Base-by-base conservation (phyloP, 2,329 filamentous ascomycete genomes). In the Aspergillus pseudonomiae region DNA sequence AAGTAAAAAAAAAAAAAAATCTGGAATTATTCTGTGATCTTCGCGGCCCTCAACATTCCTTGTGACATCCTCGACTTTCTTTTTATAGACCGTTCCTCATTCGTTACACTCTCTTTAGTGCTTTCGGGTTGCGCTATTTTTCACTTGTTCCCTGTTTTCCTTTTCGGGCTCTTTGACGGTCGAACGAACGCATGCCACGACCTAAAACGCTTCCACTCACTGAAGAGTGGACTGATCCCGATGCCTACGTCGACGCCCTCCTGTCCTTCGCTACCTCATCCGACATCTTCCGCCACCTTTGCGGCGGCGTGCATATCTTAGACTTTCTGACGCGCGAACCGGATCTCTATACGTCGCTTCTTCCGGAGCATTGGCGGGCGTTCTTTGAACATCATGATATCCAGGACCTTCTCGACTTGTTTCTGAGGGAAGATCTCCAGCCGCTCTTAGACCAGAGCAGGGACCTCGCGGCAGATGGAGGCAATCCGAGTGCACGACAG, bases 251-350 rank as follows among this genome's bases (percentile, higher is more conserved):
- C 56, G 84, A 91, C 30, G 89, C 88, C 21, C 86, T 98, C 14
- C 83, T 98, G 30, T 76, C 87, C 24, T 97, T 98, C 72, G 86
- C 89, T 1, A 88, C 88, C 6, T 88, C 88, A 2, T 91, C 91
- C 53, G 86, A 89, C 60, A 83, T 93, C 1, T 93, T 97, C 70
- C 91, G 92, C 68, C 92, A 92, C 30, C 84, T 99, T n/a, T 97
- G 93, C 74, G 95, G 95, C 60, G 94, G 94, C n/a, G 92, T 98
- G 0, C 95, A 99, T 75, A 94, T 99, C 66, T 85, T 98, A 62
- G 95, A 99, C 77, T 98, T 99, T 79, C 93, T 97, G 80, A 97
- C 93, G 2, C 87, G 88, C 48, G 87, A 93, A 55, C 92, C 93
- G 6, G 91, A 93, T 67, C 84, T 97, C 0, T 99, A 97, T 76